Percentiles rank a stretch among this genome's conserved stretches.
These are phyloP conservation scores for Penicilliopsis zonata DNA, from an alignment of 495 filamentous ascomycete genomes.

Conservation along the genomic window DNA sequence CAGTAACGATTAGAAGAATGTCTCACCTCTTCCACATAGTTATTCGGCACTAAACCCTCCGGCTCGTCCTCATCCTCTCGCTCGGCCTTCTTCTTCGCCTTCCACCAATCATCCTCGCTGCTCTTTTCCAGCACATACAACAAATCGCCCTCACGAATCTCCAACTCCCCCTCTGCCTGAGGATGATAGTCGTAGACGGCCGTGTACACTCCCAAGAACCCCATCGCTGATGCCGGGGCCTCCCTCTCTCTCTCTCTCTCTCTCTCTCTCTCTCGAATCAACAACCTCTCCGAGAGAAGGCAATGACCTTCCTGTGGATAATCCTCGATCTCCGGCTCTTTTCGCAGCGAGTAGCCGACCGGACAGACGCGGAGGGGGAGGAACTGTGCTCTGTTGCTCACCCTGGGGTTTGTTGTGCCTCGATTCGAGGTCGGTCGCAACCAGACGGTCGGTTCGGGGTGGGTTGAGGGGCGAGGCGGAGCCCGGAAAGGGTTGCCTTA, in stretches of 20 bases:
- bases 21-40: slow-evolving; percentile 93
- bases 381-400: too few relatives aligned
- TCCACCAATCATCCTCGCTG: slow-evolving; percentile 92
- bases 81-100: slow-evolving; percentile 91
- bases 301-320: too few relatives aligned
- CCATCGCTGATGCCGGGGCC: slow-evolving; percentile 29
- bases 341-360: too few relatives aligned
- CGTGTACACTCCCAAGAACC: slow-evolving; percentile 83
- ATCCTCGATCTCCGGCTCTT: too few relatives aligned
- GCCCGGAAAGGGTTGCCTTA: too few relatives aligned
- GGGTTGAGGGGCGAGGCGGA: too few relatives aligned
- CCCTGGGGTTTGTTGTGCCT: too few relatives aligned
- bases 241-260: slow-evolving; percentile 1
- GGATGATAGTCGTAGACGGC: slow-evolving; percentile 91
- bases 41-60: slow-evolving; percentile 83
- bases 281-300: too few relatives aligned
- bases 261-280: too few relatives aligned
- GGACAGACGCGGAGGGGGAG: too few relatives aligned
- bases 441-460: too few relatives aligned
- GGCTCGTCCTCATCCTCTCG: slow-evolving; percentile 90
- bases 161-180: slow-evolving; percentile 78
- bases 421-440: too few relatives aligned
- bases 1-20: not conserved
- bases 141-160: slow-evolving; percentile 79
- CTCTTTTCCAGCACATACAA: slow-evolving; percentile 89